Conservation (phyloP, 805 yeast species). For the Dipodascus geniculatus region DNA sequence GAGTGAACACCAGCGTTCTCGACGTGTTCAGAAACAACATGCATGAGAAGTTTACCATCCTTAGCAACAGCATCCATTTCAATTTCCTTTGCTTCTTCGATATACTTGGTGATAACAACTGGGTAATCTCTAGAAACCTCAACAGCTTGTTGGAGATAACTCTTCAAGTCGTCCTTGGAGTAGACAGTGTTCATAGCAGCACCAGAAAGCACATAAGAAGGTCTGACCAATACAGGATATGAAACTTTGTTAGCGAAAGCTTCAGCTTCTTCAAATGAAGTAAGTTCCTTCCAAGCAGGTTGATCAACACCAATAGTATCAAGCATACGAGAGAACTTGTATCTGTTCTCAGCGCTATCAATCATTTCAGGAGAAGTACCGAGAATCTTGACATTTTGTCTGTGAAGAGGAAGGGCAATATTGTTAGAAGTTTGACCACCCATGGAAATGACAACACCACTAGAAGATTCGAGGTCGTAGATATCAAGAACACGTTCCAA, state of each 20-base stretch:
- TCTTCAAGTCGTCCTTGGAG: slow-evolving; percentile 76
- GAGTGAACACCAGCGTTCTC: slow-evolving; percentile 99
- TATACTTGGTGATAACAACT: slow-evolving; percentile 92
- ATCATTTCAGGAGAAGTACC: slow-evolving; percentile 99
- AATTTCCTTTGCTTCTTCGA: slow-evolving; percentile 93
- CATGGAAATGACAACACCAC: slow-evolving; percentile 92
- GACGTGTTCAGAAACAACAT: slow-evolving; percentile 95
- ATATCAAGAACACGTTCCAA: slow-evolving; percentile 90
- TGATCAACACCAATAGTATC: slow-evolving; percentile 95
- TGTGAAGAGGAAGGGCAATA: slow-evolving; percentile 83
- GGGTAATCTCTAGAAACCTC: slow-evolving; percentile 97
- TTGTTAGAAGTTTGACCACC: slow-evolving; percentile 99
- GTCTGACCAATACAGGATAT: slow-evolving; percentile 94
- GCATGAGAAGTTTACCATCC: slow-evolving; percentile 90
- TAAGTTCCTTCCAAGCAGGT: slow-evolving; percentile 98
- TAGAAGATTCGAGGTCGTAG: slow-evolving; percentile 79
- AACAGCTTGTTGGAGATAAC: slow-evolving; percentile 85
- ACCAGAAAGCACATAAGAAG: slow-evolving; percentile 93
- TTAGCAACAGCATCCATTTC: slow-evolving; percentile 98
- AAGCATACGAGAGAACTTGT: slow-evolving; percentile 94
- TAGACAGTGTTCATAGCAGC: slow-evolving; percentile 98
- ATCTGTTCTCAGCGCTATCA: slow-evolving; percentile 95
- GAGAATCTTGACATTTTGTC: slow-evolving; percentile 87
- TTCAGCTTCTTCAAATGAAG: slow-evolving; percentile 87
- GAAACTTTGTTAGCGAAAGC: slow-evolving; percentile 80